Evolutionary conservation across 1,284 basidiomycete species (phyloP), one percentile per base, ranked within the genome.

Genomic region (Cutaneotrichosporon daszewskae): DNA sequence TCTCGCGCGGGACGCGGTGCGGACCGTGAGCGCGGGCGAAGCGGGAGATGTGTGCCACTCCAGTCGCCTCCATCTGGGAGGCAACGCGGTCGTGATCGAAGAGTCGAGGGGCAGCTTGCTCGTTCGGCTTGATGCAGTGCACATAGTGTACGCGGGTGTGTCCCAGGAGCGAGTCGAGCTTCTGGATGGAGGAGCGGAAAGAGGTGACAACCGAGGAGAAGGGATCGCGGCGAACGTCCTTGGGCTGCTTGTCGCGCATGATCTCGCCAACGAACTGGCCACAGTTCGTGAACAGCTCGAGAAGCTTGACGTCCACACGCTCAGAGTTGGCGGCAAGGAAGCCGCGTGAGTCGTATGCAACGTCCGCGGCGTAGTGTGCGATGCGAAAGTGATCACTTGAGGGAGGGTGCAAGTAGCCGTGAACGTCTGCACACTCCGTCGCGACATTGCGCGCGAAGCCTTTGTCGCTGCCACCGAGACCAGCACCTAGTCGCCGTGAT

Each of bases 81-180:
- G 35, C 37, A 17, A 52, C 46, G 16, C 44, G 43, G 5, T 37
- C 34, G n/a, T 41, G 40, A 19, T 45, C 40, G 19, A 52, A 45
- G 13, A 38, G 13, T 33, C 50, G 40, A 1, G 45, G 32, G 27
- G 34, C 40, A 2, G 50, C 45, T 24, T 45, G 35, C 25, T 52
- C 44, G 40, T 52, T 52, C 8, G 50, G 43, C 46, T 52, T 52
- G 46, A 52, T 48, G 38, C 50, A 52, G 24, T 52, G 50, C 18
- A 52, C 47, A 34, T 52, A 49, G 33, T 45, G 50, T 4, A 48
- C 46, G 18, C 32, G 44, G 16, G 50, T 52, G 25, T 29, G 33
- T 11, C 43, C 34, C 12, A 52, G 43, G n/a, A 48, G 32, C 10
- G 40, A 34, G 34, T 45, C 42, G 18, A 52, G 46, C 40, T 45